Percentiles rank a stretch among this genome's conserved stretches.
These are phyloP conservation scores for Coleophoma eucalyptorum DNA, from an alignment of 2,329 filamentous ascomycete species.

Conservation along the genomic window DNA sequence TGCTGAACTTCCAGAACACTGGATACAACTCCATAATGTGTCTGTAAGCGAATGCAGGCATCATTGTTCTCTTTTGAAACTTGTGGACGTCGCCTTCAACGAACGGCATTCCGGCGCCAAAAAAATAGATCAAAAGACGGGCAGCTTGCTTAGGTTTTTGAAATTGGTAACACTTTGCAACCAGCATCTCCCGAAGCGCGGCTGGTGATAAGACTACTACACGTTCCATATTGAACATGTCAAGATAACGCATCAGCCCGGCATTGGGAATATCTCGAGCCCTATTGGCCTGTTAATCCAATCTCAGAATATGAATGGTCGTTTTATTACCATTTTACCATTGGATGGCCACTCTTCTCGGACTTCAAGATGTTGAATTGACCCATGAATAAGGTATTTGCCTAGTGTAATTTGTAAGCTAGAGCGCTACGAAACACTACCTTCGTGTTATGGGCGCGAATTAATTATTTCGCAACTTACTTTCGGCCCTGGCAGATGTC, in stretches of 20 bases:
- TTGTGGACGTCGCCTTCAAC: conserved; percentile 85
- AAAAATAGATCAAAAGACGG: conserved; percentile 51
- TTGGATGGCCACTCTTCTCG: background rate
- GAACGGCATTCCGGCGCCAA: conserved; percentile 68
- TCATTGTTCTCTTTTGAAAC: conserved; percentile 69
- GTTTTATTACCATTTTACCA: background rate
- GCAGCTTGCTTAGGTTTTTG: conserved; percentile 54
- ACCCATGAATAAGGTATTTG: background rate
- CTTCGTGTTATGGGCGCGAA: no score
- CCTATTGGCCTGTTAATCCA: background rate
- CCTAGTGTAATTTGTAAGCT: background rate
- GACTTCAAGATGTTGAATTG: background rate
- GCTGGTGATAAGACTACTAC: conserved; percentile 54
- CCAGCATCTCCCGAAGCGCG: conserved; percentile 61
- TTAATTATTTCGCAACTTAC: no score
- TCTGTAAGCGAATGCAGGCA: conserved; percentile 75
- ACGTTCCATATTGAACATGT: conserved; percentile 56
- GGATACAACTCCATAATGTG: conserved; percentile 80
- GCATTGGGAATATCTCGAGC: conserved; percentile 49
- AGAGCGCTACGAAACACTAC: no score
- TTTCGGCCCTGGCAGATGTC: conserved; percentile 49
- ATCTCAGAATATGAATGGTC: background rate
- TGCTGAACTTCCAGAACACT: conserved; percentile 72
- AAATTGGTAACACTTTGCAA: conserved; percentile 64
- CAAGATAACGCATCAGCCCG: conserved; percentile 61